Base-by-base conservation (phyloP, 2,329 filamentous ascomycete genomes). In the Raffaelea arxii region DNA sequence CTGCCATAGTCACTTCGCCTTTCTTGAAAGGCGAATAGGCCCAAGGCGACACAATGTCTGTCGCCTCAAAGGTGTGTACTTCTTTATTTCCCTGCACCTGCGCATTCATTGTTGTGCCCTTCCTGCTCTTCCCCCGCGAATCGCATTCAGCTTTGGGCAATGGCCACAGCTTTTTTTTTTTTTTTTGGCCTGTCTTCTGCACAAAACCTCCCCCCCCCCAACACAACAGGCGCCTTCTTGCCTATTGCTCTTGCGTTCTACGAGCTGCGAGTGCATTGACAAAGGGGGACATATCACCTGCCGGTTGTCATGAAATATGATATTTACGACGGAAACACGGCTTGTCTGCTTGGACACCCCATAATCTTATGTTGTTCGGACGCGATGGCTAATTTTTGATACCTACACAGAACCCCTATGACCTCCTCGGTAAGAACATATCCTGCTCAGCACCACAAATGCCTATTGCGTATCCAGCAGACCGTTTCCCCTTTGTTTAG, bases 361-460 rank as follows among this genome's bases (percentile, higher is more conserved):
- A n/a, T n/a, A n/a, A n/a, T n/a, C n/a, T n/a, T n/a, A n/a, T n/a
- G n/a, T n/a, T n/a, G n/a, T n/a, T n/a, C n/a, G n/a, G n/a, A n/a
- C n/a, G n/a, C n/a, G n/a, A n/a, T n/a, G n/a, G n/a, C n/a, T n/a
- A 53, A 48, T 16, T 41, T 46, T 39, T 22, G 46, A 42, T 41
- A 51, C 39, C 41, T 25, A 35, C 36, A 23, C 58, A 97, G 92
- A 98, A 98, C 80, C 83, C 86, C 65, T 97, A 86, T 80, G 91
- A 92, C 80, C 84, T 94, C 75, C 88, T 98, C 79, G 91, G 92
- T 97, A 94, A 54, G 49, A 39, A 45, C 9, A 25, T 36, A 6
- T n/a, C n/a, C n/a, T n/a, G n/a, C n/a, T n/a, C n/a, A n/a, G n/a
- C n/a, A n/a, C n/a, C n/a, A n/a, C n/a, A n/a, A n/a, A n/a, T n/a